Percentiles rank a stretch among this genome's conserved stretches.
Evolutionary conservation across 2,329 filamentous ascomycete genomes (phyloP).

Genomic region (Grosmannia clavigera): DNA sequence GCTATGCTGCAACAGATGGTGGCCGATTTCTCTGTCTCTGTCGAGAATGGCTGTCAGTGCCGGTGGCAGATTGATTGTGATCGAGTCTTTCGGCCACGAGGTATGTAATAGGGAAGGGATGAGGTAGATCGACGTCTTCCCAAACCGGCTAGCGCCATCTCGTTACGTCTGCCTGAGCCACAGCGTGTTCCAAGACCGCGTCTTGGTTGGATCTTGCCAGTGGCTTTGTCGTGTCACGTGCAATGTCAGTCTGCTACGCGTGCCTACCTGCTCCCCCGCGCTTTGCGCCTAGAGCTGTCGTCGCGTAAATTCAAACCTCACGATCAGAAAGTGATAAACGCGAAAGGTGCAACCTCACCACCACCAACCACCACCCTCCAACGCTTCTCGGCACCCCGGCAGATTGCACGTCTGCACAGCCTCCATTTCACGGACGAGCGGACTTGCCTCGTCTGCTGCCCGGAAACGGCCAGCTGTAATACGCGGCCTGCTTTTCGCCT

Average conservation of each 20-base stretch:
- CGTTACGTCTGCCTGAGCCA: conserved; percentile 1
- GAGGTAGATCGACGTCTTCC: not conserved
- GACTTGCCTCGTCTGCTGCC: not conserved
- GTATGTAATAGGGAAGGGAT: conserved; percentile 1
- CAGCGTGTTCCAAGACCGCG: conserved; percentile 9
- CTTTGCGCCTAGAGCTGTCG: not conserved
- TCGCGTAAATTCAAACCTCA: conserved; percentile 4
- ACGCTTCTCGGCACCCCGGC: not conserved
- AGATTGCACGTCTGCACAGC: not conserved
- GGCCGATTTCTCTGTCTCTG: not conserved
- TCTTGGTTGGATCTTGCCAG: conserved; percentile 8
- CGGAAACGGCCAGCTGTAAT: not conserved
- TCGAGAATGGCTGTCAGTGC: not conserved
- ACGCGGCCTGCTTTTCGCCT: not conserved
- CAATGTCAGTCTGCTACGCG: not conserved
- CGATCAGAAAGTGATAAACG: not conserved
- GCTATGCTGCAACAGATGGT: not conserved
- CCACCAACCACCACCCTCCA: not conserved
- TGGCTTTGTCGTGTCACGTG: not conserved
- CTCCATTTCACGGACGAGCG: not conserved
- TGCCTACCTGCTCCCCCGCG: not conserved
- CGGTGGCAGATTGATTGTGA: conserved; percentile 5
- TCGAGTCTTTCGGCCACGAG: conserved; percentile 8
- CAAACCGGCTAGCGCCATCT: conserved; percentile 3
- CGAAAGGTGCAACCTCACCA: not conserved